Conservation (phyloP, 495 filamentous ascomycete species). For the Lasiosphaeria miniovina region DNA sequence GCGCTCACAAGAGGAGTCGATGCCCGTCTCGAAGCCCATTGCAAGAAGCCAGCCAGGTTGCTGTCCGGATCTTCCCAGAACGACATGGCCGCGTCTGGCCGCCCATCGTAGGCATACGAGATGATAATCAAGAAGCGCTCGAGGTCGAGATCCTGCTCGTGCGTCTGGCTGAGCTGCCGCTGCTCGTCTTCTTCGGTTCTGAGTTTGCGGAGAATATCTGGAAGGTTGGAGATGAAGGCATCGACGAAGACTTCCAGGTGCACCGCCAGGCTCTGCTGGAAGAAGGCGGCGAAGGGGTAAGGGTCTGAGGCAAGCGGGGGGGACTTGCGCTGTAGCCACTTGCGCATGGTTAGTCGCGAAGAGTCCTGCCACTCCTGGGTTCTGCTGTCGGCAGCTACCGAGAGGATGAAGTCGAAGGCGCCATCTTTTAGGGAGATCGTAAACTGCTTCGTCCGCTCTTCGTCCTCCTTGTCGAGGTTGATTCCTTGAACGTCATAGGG, state of each 20-base stretch:
- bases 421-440: constrained; percentile 79
- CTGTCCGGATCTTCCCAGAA: constrained; percentile 90
- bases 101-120: constrained; percentile 82
- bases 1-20: constrained; percentile 90
- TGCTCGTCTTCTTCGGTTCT: constrained; percentile 89
- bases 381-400: constrained; percentile 73
- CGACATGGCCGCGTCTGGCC: constrained; percentile 73
- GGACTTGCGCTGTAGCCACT: constrained; percentile 74
- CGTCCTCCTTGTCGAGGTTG: constrained; percentile 60
- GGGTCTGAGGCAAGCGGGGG: constrained; percentile 61
- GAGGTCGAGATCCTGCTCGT: constrained; percentile 74
- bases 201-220: constrained; percentile 80
- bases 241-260: constrained; percentile 85
- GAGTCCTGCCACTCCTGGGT: constrained; percentile 75
- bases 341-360: constrained; percentile 66
- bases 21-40: constrained; percentile 89
- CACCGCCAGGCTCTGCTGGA: constrained; percentile 69
- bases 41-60: constrained; percentile 87
- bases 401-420: constrained; percentile 86
- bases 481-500: constrained; percentile 52
- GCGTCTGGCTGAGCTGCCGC: constrained; percentile 63
- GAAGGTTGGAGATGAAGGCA: constrained; percentile 88
- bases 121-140: constrained; percentile 92
- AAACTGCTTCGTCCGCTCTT: constrained; percentile 66
- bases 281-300: constrained; percentile 56